Base-by-base conservation (phyloP, 176 grass and related monocot species). In the Poa pratensis region DNA sequence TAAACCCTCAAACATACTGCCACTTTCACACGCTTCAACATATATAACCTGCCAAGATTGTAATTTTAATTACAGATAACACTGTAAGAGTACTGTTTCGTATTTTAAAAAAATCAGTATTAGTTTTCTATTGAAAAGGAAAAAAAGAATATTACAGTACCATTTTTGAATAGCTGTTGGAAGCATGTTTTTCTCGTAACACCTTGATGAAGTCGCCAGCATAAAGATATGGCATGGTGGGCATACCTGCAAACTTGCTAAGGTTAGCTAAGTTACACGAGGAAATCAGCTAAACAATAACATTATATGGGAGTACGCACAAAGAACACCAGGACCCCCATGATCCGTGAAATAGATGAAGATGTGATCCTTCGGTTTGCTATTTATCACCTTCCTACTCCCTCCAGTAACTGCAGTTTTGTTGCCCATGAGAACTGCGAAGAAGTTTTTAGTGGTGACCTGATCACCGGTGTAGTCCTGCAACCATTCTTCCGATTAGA, bases 331-430 rank as follows among this genome's bases (percentile, higher is more conserved):
- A 81, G 96, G 89, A 51, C 87, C 93, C 48, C 96, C 96, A 67
- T 98, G 96, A 86, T 95, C 96, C 2, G 93, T 87, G 85, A 94
- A 98, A 67, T 98, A 98, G 83, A 98, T 86, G 83, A 98, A 98
- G 65, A 98, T 98, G 39, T 93, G 93, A 68, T 98, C 95, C 70
- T 90, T 75, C 58, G 82, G 82, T 83, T 98, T 90, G 67, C 95
- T 98, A 61, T 98, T 83, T 82, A 98, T 83, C 42, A 98, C 95
- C 81, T 98, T 98, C 79, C 88, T 88, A 83, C 93, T 97, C 76
- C 95, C 95, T 77, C 95, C 95, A 90, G 90, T 84, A 63, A 93
- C 82, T 49, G 95, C 87, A 51, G 76, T 91, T 83, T 87, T 90
- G 71, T 95, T 86, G 9, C 95, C 95, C 85, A 92, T 49, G 28